Evolutionary conservation across 768 basidiomycete genomes (phyloP), one percentile per base, ranked within the genome.

Genomic region (Tylopilus sp.): DNA sequence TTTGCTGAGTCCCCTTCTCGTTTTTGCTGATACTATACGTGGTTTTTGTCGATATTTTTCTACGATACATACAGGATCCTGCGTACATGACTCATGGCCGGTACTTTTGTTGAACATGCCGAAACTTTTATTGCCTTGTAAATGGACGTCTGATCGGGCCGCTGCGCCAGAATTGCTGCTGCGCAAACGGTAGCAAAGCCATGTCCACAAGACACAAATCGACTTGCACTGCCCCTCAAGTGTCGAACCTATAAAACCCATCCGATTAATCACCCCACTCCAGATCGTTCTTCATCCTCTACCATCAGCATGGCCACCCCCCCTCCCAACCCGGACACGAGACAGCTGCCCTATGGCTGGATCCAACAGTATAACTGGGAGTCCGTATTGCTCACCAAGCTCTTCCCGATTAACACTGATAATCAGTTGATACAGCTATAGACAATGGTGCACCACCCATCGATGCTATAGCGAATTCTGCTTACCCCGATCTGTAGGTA

Each of bases 301-400:
- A 56, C 57, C 44, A 50, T 62, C 55, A 67, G 57, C 60, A 78
- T 81, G 66, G 64, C 75, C 47, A 68, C 73, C 50, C 75, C 78
- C 50, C 73, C 79, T 40, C 67, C 71, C 43, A 70, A 69, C 65
- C 78, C 78, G n/a, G 87, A 89, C 62, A 64, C 68, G 12, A 78
- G 87, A 47, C 70, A 73, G 4, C 75, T 89, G 1, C 87, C 87
- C 10, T 70, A 69, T 1, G 88, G 88, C 35, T 90, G 86, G 86
- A 71, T 80, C 17, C 69, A 77, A 17, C 84, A 87, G 58, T 90
- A 74, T 59, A 86, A 91, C 58, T 42, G 62, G 48, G 83, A 82
- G 88, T 88, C 61, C 43, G 83, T 76, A 52, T 35, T 48, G 50
- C 18, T 18, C 11, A 4, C 40, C 25, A 9, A 42, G n/a, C 50